A percentile compares a stretch with the other conserved stretches of the same genome.
Conservation (phyloP, 164 flowering plant species). For the Piper longum region DNA sequence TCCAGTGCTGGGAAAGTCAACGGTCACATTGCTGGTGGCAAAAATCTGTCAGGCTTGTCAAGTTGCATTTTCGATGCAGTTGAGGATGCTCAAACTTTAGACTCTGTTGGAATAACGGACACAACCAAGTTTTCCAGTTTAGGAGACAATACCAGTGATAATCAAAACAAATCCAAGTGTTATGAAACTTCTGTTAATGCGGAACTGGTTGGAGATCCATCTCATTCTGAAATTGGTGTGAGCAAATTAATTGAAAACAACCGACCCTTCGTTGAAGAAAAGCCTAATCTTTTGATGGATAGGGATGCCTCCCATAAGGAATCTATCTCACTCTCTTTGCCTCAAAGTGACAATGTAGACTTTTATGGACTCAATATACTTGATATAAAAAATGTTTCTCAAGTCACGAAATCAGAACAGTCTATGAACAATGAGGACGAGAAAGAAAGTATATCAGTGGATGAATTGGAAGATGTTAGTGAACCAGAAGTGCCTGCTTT, state of each 20-base stretch:
- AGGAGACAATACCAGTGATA: background rate
- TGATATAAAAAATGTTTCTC: background rate
- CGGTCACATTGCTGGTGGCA: background rate
- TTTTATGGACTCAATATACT: background rate
- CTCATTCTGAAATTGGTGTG: slow-evolving; percentile 4
- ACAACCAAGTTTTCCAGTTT: background rate
- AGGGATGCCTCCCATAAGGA: slow-evolving; percentile 4
- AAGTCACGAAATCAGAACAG: background rate
- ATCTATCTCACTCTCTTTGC: background rate
- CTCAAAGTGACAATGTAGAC: background rate
- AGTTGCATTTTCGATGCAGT: background rate
- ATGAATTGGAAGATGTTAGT: slow-evolving; percentile 9
- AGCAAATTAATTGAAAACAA: slow-evolving; percentile 4
- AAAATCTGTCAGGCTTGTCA: background rate
- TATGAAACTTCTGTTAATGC: slow-evolving; percentile 6
- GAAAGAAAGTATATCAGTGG: slow-evolving; percentile 1
- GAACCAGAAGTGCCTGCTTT: slow-evolving; percentile 2
- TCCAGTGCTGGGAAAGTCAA: slow-evolving; percentile 7
- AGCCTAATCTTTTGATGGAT: background rate
- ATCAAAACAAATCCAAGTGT: background rate
- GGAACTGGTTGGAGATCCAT: slow-evolving; percentile 11
- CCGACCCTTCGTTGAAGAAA: background rate
- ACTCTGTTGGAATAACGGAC: background rate
- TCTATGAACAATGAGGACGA: background rate
- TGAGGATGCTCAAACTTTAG: background rate